Conservation (phyloP, 2,329 filamentous ascomycete species). For the Nothomitra cinnamomea region DNA sequence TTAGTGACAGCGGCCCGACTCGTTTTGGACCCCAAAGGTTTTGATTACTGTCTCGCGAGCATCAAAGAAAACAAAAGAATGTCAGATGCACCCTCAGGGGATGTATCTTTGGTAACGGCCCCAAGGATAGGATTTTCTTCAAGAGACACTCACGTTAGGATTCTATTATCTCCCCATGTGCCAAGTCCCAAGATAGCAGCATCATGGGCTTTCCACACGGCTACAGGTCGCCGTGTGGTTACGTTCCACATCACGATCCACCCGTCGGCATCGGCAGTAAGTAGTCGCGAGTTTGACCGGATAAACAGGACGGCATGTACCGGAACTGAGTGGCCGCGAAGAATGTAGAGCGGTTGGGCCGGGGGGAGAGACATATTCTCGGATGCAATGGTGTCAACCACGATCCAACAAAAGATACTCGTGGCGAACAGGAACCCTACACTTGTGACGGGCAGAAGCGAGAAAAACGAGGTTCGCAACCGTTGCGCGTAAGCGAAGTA, state of each 20-base stretch:
- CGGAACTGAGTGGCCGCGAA: slow-evolving; percentile 70
- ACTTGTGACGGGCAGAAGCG: too few relatives aligned
- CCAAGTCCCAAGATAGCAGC: slow-evolving; percentile 59
- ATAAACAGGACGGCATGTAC: slow-evolving; percentile 65
- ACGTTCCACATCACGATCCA: slow-evolving; percentile 79
- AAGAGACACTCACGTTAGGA: slow-evolving; percentile 62
- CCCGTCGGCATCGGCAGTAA: slow-evolving; percentile 80
- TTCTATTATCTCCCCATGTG: slow-evolving; percentile 51
- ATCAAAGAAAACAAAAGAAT: not conserved
- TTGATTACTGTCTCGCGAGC: not conserved
- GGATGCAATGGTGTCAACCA: too few relatives aligned
- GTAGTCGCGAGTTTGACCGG: slow-evolving; percentile 53
- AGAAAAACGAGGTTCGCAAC: too few relatives aligned
- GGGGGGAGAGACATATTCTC: slow-evolving; percentile 21
- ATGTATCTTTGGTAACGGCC: not conserved
- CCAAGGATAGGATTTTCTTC: not conserved
- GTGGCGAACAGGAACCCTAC: too few relatives aligned
- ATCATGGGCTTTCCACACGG: slow-evolving; percentile 75
- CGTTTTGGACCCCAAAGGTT: not conserved
- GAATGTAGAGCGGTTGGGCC: slow-evolving; percentile 47
- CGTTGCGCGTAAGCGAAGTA: too few relatives aligned
- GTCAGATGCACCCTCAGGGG: not conserved
- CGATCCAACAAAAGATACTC: too few relatives aligned
- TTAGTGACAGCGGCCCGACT: not conserved
- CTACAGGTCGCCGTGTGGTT: slow-evolving; percentile 59